Percentiles rank a stretch among this genome's conserved stretches.
phyloP scores from a whole-genome alignment of 495 filamentous ascomycete genomes.

The Aspergillus sclerotioniger region DNA sequence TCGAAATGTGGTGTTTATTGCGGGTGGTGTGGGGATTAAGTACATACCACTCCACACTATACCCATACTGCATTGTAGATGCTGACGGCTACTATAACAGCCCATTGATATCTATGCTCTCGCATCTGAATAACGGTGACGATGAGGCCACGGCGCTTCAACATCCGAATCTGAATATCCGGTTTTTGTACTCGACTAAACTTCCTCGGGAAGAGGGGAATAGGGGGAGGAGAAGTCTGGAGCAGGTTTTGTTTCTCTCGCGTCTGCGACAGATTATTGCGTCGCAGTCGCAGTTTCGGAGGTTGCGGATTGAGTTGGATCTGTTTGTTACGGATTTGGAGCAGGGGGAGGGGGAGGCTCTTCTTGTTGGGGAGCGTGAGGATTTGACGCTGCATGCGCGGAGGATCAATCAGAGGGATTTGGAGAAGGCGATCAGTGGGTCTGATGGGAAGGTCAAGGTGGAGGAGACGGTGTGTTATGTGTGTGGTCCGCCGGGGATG shows the following conservation, averaged over 20 bases:
- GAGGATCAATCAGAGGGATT: constrained; percentile 52
- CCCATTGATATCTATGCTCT: constrained; percentile 59
- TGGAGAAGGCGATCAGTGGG: constrained; percentile 45
- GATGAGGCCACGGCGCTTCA: constrained; percentile 13
- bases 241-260: constrained; percentile 62
- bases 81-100: constrained; percentile 23
- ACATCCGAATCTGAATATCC: constrained; percentile 27
- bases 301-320: constrained; percentile 32
- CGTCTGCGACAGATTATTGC: constrained; percentile 44
- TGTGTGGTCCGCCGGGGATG: constrained; percentile 79
- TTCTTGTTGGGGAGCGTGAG: constrained; percentile 11
- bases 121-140: constrained; percentile 40
- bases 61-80: background rate
- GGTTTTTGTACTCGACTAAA: constrained; percentile 46
- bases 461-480: constrained; percentile 60
- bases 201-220: constrained; percentile 27
- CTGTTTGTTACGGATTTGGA: constrained; percentile 40
- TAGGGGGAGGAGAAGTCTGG: constrained; percentile 45
- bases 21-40: constrained; percentile 86
- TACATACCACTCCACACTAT: constrained; percentile 19
- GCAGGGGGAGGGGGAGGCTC: background rate
- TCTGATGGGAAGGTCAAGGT: constrained; percentile 35
- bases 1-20: constrained; percentile 66
- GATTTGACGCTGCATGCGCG: constrained; percentile 41
- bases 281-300: constrained; percentile 27